phyloP scores from a whole-genome alignment of 2,329 filamentous ascomycete genomes.

The Ophiostoma sp. region DNA sequence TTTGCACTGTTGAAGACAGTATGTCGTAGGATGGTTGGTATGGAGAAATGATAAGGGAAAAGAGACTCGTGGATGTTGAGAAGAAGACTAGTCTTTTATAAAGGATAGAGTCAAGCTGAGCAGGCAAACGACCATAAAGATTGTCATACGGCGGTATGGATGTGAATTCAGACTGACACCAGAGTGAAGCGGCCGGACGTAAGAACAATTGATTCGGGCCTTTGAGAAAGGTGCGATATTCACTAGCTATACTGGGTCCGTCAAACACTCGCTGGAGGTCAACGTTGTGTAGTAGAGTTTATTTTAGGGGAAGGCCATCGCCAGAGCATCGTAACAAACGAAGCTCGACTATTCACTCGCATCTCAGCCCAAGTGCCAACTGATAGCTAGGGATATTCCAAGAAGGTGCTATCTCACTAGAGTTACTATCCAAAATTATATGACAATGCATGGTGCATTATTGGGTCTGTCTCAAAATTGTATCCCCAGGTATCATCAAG shows the following conservation, averaged over 20 bases:
- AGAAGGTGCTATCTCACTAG: neutral
- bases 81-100: too few relatives aligned
- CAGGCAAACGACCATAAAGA: too few relatives aligned
- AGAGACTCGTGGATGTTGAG: too few relatives aligned
- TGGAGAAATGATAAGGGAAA: too few relatives aligned
- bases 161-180: neutral
- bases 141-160: too few relatives aligned
- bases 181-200: too few relatives aligned
- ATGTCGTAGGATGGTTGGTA: too few relatives aligned
- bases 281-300: neutral
- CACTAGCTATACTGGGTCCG: neutral
- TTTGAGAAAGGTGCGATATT: neutral
- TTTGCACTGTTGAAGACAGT: too few relatives aligned
- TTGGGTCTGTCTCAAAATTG: slow-evolving; percentile 23
- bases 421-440: neutral
- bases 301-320: neutral
- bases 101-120: too few relatives aligned
- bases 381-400: neutral
- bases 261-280: neutral
- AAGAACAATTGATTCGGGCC: neutral
- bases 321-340: neutral
- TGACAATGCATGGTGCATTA: slow-evolving; percentile 13
- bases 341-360: neutral
- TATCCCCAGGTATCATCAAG: slow-evolving; percentile 28
- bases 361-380: neutral